Evolutionary conservation across 345 rosid genomes (phyloP).

Genomic region (Isatis tinctoria): DNA sequence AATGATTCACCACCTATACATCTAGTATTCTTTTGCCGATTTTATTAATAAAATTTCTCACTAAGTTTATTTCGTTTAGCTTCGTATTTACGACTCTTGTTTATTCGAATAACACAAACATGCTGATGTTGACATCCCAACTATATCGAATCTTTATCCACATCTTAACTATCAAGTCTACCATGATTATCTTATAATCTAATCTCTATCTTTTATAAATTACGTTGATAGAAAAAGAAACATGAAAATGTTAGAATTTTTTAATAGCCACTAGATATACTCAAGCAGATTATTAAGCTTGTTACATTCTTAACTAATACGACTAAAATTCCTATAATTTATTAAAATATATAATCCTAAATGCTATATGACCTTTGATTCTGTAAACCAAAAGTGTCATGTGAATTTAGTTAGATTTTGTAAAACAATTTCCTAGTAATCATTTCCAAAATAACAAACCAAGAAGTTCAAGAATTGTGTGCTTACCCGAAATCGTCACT

Average conservation of each 20-base stretch:
- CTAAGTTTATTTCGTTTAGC: background rate
- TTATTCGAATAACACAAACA: conserved; percentile 12
- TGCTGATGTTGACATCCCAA: conserved; percentile 12
- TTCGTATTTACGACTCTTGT: background rate
- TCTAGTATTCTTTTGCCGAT: background rate
- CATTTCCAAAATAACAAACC: background rate
- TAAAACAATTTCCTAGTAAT: background rate
- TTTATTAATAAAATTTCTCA: background rate
- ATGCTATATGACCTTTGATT: background rate
- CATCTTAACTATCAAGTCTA: background rate
- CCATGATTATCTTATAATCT: background rate
- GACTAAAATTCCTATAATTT: background rate
- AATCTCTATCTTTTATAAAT: background rate
- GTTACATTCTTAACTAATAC: background rate
- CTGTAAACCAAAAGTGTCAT: background rate
- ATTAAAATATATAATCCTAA: background rate
- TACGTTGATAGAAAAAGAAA: background rate
- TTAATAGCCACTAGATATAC: background rate
- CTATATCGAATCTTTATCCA: conserved; percentile 27
- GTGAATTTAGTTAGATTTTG: background rate
- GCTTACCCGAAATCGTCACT: conserved; percentile 40
- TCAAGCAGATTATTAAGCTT: too few relatives aligned
- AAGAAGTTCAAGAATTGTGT: background rate
- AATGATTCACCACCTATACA: background rate
- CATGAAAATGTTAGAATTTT: background rate